Evolutionary conservation across 1,284 basidiomycete genomes (phyloP), one percentile per base, ranked within the genome.

Genomic region (Heterobasidion irregulare): DNA sequence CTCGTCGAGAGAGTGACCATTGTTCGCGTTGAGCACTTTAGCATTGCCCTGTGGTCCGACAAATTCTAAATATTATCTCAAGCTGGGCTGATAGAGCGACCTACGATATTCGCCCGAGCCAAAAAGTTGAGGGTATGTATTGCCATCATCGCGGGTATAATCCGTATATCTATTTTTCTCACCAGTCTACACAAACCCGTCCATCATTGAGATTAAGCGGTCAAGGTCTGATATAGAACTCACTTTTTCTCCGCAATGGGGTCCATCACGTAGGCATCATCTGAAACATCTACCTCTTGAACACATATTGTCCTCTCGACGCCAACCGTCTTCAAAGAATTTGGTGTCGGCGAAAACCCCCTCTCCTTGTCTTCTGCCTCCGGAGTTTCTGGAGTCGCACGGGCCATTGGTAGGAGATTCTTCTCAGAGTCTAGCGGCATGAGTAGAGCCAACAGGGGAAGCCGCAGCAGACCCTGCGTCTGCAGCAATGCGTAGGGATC

Each of bases 81-180:
- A 33, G 3, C 10, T 10, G 33, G 33, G 3, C 9, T 13, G 8
- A 32, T 6, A 35, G 32, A 38, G 16, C 10, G 55, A 66, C 56
- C 43, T 12, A 70, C 72, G 34, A 72, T 69, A 50, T 73, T 73
- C 2, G 70, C 68, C 8, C 72, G 63, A 54, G 72, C 72, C 41
- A 74, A 59, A 44, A 68, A 72, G 55, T 67, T 69, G 2, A 73
- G 61, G 34, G 73, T 59, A 53, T 73, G 73, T 3, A 73, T 72
- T 44, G 66, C 33, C 65, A 67, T 66, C 6, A 64, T 63, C 12
- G 61, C 57, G 5, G 65, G 65, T 6, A 67, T 58, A n/a, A 67
- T 12, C 5, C 66, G 62, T 34, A 63, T 19, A 53, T 67, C 66
- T 8, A 67, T 64, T 3, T 61, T 61, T 19, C 66, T 41, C 38